These are phyloP conservation scores for Odonthalia washingtoniensis DNA, from an alignment of 31 red algal species.

Conservation along the genomic window DNA sequence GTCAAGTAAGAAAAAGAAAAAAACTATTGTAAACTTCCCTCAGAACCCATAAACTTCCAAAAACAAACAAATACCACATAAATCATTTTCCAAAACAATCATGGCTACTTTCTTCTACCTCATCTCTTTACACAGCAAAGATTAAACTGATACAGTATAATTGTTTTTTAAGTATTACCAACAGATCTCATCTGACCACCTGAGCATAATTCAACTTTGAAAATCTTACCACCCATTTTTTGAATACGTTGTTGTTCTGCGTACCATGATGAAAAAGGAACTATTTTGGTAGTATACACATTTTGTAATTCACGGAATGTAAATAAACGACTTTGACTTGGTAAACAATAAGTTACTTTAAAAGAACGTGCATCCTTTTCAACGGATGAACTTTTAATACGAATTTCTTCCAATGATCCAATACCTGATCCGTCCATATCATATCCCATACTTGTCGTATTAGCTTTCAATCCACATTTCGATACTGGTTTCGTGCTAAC, in stretches of 20 bases:
- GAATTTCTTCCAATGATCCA: conserved; percentile 63
- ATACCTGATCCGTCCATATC: conserved; percentile 93
- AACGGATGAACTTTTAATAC: conserved; percentile 93
- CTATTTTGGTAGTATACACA: conserved; percentile 96
- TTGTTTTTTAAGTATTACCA: conserved; percentile 65
- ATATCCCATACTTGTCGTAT: conserved; percentile 72
- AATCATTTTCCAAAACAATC: no score
- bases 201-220: conserved; percentile 88
- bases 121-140: no score
- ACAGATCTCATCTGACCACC: conserved; percentile 90
- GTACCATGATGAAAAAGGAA: conserved; percentile 99
- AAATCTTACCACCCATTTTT: conserved; percentile 97
- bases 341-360: conserved; percentile 93
- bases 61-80: no score
- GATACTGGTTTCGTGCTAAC: no score
- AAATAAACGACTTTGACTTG: conserved; percentile 81
- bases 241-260: conserved; percentile 99
- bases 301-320: conserved; percentile 98
- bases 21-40: no score
- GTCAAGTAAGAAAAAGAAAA: no score
- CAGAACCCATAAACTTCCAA: no score
- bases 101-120: no score
- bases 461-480: no score
- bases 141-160: no score
- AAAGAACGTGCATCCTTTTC: conserved; percentile 94